These are phyloP conservation scores for Fraxinus anomala DNA, from an alignment of 257 asterid species.

Conservation along the genomic window DNA sequence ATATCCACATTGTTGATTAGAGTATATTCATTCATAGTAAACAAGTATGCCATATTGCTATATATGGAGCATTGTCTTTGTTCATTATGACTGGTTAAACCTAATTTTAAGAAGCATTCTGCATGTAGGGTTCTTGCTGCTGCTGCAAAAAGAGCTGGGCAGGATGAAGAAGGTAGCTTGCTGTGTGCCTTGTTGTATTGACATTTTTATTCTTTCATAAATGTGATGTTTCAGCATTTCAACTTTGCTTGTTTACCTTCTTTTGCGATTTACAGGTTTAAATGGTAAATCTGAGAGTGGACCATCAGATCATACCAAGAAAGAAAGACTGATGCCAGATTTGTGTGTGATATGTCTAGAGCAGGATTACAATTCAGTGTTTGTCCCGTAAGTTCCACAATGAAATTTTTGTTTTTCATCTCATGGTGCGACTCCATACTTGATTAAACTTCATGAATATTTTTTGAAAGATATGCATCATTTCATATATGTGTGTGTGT, in stretches of 20 bases:
- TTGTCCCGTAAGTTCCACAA: constrained; percentile 78
- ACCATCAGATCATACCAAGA: constrained; percentile 48
- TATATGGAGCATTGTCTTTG: neutral
- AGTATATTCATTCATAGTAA: neutral
- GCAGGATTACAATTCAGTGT: constrained; percentile 93
- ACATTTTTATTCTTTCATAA: neutral
- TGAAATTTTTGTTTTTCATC: neutral
- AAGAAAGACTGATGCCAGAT: constrained; percentile 68
- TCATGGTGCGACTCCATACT: neutral
- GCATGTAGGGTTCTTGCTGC: constrained; percentile 84
- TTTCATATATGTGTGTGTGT: no score
- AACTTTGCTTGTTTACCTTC: constrained; percentile 13
- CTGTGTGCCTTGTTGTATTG: constrained; percentile 17
- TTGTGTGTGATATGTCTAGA: constrained; percentile 94
- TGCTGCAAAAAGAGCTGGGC: constrained; percentile 77
- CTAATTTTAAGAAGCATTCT: constrained; percentile 22
- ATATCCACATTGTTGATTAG: neutral
- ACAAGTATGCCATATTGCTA: neutral
- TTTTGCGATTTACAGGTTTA: constrained; percentile 42
- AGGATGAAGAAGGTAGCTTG: constrained; percentile 63
- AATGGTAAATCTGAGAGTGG: constrained; percentile 56
- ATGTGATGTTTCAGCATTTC: constrained; percentile 11
- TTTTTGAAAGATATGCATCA: no score
- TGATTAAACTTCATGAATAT: neutral
- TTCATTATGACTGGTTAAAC: neutral